Evolutionary conservation across 306 rosid species (phyloP), one percentile per base, ranked within the genome.

Genomic region (Benincasa hispida): DNA sequence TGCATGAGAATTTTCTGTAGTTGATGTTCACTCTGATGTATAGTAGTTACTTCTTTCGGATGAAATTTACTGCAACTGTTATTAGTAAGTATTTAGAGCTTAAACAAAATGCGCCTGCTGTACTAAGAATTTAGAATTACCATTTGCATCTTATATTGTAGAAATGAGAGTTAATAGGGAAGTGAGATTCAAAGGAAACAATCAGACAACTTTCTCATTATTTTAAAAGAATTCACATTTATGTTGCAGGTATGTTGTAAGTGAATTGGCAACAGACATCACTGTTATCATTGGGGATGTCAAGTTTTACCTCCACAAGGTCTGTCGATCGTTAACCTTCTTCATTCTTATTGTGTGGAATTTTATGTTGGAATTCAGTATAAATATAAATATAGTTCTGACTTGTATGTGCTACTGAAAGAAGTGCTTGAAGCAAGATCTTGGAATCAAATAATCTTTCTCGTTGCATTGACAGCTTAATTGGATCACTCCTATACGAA

Each of bases 271-370:
- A 54, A 81, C 93, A n/a, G 97, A 94, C 63, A 83, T 94, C 69
- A 67, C 85, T 57, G 82, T 94, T 55, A 85, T 45, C 55, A 83
- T 92, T 21, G 96, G 87, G 50, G 93, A 87, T 79, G 87, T 86
- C 30, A 90, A 87, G 85, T 92, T 94, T 80, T 80, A 83, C 84
- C 89, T 94, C 62, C 99, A 95, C 14, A 92, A 95, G 99, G 99
- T 95, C 70, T 41, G 76, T 1, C 2, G 18, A 8, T 72, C 28
- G 37, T 47, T 42, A 27, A 27, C 58, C 0, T 14, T 47, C 12
- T 10, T 4, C 75, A 1, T 21, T 21, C 14, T 35, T 37, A 5
- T 30, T 10, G 18, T 35, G 48, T 35, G 8, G 27, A 42, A 67
- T 39, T 39, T 67, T 19, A 5, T 67, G 11, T 42, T 67, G 18